Conservation (phyloP, 2,329 filamentous ascomycete species). For the Ophiocordyceps sinensis region DNA sequence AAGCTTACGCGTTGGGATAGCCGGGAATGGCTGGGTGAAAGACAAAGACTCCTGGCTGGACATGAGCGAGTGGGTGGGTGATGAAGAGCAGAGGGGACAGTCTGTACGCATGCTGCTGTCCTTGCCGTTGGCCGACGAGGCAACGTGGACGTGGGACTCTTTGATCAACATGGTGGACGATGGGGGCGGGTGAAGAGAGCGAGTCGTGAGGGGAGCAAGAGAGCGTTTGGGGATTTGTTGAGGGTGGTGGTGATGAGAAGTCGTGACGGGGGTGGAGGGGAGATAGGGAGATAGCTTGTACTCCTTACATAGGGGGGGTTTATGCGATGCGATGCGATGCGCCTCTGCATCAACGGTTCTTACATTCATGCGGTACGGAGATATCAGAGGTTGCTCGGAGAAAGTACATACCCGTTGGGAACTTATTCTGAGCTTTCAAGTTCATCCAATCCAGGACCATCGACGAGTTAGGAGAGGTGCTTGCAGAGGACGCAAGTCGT, state of each 20-base stretch:
- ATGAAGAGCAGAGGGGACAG: neutral
- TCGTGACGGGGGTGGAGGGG: too few relatives aligned
- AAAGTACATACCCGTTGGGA: too few relatives aligned
- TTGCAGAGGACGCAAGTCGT: too few relatives aligned
- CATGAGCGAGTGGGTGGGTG: neutral
- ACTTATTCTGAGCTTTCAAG: too few relatives aligned
- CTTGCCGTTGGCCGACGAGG: constrained; percentile 36
- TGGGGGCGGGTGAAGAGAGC: neutral
- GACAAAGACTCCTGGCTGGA: constrained; percentile 61
- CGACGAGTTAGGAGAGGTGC: too few relatives aligned
- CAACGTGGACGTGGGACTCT: constrained; percentile 36
- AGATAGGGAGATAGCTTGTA: too few relatives aligned
- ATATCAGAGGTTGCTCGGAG: too few relatives aligned
- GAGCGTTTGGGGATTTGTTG: neutral
- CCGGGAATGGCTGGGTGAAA: constrained; percentile 76
- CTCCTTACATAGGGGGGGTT: too few relatives aligned
- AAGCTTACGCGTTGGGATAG: constrained; percentile 65
- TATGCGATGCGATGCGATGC: too few relatives aligned
- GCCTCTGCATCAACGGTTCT: too few relatives aligned
- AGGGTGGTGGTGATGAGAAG: neutral
- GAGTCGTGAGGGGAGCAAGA: neutral
- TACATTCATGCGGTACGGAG: too few relatives aligned
- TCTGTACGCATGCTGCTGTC: constrained; percentile 36
- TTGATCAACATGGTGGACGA: constrained; percentile 33
- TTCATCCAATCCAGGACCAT: too few relatives aligned